These are phyloP conservation scores for Crithidia sp. DNA, from an alignment of 208 protist genomes.

Conservation along the genomic window DNA sequence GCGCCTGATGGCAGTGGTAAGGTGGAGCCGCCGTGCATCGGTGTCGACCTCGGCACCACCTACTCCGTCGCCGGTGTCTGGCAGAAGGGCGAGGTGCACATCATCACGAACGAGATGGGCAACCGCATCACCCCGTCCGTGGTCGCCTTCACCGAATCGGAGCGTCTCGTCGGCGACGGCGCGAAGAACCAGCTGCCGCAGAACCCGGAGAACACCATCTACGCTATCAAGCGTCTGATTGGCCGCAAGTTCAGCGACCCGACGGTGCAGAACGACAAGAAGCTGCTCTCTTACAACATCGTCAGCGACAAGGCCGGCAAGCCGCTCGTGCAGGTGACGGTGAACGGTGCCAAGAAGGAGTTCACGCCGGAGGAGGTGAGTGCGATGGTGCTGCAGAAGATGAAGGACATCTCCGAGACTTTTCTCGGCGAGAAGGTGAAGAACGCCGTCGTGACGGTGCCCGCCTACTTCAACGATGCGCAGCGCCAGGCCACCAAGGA, in stretches of 20 bases:
- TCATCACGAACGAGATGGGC: constrained; percentile 94
- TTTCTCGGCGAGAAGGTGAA: constrained; percentile 95
- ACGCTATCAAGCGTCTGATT: constrained; percentile 93
- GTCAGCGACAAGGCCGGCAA: constrained; percentile 81
- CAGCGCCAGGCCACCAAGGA: constrained; percentile 99
- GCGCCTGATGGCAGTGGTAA: constrained; percentile 70
- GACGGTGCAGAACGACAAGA: constrained; percentile 96
- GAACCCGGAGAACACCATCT: constrained; percentile 94
- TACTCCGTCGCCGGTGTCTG: constrained; percentile 97
- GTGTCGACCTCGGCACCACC: constrained; percentile 95
- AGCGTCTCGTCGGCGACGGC: constrained; percentile 89
- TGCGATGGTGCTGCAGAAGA: constrained; percentile 92
- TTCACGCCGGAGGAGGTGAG: constrained; percentile 91
- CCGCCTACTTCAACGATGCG: constrained; percentile 99
- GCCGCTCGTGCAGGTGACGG: constrained; percentile 80
- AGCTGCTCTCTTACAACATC: constrained; percentile 89
- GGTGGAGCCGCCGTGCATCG: constrained; percentile 90
- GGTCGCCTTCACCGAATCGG: constrained; percentile 96
- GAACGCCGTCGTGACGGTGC: constrained; percentile 98
- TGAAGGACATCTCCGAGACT: constrained; percentile 93
- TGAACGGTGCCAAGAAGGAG: constrained; percentile 68
- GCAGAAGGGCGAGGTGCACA: constrained; percentile 94
- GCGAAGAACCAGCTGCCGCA: constrained; percentile 92
- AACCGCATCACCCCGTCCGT: constrained; percentile 95
- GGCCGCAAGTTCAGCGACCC: constrained; percentile 93